These are phyloP conservation scores for Zizania latifolia DNA, from an alignment of 176 grass and related monocot species.

Conservation along the genomic window DNA sequence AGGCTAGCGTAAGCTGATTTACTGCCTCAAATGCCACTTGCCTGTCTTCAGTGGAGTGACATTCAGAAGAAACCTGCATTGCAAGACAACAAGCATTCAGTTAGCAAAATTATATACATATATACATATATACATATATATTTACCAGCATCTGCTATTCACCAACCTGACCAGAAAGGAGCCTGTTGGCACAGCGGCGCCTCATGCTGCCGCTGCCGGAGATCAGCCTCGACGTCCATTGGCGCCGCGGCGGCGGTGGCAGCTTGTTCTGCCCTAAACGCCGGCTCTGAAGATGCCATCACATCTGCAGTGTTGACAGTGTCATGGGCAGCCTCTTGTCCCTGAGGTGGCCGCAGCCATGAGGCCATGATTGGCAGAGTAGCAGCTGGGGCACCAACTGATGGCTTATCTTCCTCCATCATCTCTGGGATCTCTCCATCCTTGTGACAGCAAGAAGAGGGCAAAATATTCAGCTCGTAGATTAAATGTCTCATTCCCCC, in stretches of 20 bases:
- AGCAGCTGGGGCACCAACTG: too few relatives aligned
- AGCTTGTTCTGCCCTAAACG: too few relatives aligned
- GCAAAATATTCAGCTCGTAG: neutral
- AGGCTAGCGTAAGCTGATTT: neutral
- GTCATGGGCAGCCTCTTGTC: neutral
- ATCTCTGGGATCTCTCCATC: neutral
- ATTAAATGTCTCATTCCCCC: neutral
- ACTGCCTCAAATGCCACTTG: neutral
- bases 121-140: neutral
- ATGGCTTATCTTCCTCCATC: constrained; percentile 37
- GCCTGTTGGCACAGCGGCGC: neutral
- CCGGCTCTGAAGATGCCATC: constrained; percentile 5
- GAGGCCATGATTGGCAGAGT: constrained; percentile 26
- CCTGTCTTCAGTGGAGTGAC: neutral
- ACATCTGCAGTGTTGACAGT: neutral
- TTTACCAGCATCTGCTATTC: neutral
- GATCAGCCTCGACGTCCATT: constrained; percentile 19
- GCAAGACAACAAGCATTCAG: neutral
- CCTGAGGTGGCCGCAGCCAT: neutral
- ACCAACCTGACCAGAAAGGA: constrained; percentile 26
- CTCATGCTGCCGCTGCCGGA: neutral
- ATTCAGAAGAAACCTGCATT: constrained; percentile 43
- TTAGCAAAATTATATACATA: too few relatives aligned
- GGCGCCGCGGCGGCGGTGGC: too few relatives aligned
- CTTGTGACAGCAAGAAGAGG: constrained; percentile 5